A percentile compares a stretch with the other conserved stretches of the same genome.
These are phyloP conservation scores for Puccinia polysora DNA, from an alignment of 1,284 basidiomycete genomes.

Conservation along the genomic window DNA sequence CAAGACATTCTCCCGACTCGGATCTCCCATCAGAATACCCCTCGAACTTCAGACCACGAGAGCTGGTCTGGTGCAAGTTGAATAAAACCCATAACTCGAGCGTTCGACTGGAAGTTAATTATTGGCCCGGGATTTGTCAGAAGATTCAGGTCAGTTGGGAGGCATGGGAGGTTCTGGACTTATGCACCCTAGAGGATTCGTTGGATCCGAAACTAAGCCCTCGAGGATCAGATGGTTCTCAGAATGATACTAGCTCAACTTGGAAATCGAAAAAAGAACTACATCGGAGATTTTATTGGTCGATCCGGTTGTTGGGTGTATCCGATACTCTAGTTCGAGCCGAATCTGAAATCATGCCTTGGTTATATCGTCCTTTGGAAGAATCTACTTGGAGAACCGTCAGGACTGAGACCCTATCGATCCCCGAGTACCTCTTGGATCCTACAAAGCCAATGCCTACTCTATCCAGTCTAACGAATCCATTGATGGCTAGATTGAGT, in stretches of 20 bases:
- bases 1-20: not conserved
- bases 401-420: not conserved
- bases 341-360: constrained; percentile 12
- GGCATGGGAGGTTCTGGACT: constrained; percentile 11
- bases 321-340: constrained; percentile 38
- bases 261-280: constrained; percentile 40
- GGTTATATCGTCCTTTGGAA: constrained; percentile 7
- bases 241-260: not conserved
- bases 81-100: not conserved
- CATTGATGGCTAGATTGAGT: constrained; percentile 5
- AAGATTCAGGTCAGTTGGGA: not conserved
- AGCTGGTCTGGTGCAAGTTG: constrained; percentile 39
- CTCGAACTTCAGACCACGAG: constrained; percentile 19
- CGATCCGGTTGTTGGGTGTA: constrained; percentile 15
- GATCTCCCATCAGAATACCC: not conserved
- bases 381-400: constrained; percentile 4
- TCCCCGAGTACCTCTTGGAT: constrained; percentile 11
- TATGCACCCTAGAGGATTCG: not conserved
- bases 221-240: not conserved
- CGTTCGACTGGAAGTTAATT: constrained; percentile 49
- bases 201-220: not conserved
- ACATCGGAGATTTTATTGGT: constrained; percentile 28
- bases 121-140: constrained; percentile 67
- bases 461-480: constrained; percentile 13
- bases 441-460: constrained; percentile 3